phyloP scores from a whole-genome alignment of 768 basidiomycete species.

The Pilatotrama ljubarskyi region DNA sequence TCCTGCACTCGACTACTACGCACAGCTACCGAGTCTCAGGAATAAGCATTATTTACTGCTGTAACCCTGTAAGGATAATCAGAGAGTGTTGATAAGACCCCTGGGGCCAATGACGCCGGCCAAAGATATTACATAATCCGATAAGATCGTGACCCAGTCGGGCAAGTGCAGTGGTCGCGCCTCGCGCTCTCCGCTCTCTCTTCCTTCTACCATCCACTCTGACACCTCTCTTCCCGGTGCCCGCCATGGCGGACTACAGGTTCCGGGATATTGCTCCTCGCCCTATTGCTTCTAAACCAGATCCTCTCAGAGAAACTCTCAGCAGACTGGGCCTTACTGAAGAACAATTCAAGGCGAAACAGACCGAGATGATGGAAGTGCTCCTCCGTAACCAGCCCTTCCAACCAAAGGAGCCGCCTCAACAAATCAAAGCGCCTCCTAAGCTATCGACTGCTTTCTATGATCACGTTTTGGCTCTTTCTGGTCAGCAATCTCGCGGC shows the following conservation, averaged over 20 bases:
- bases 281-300: background rate
- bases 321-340: constrained; percentile 16
- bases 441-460: background rate
- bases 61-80: background rate
- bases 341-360: constrained; percentile 19
- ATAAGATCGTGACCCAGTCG: background rate
- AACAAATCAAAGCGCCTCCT: background rate
- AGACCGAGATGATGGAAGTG: constrained; percentile 10
- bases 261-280: background rate
- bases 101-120: background rate
- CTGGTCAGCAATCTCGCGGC: constrained; percentile 25
- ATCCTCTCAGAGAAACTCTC: constrained; percentile 10
- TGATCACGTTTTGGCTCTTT: background rate
- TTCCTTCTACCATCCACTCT: background rate
- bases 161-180: background rate
- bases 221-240: background rate
- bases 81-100: background rate
- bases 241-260: constrained; percentile 17
- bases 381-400: constrained; percentile 18
- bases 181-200: background rate
- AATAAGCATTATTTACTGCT: background rate
- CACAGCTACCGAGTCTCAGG: constrained; percentile 1
- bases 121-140: background rate
- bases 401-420: constrained; percentile 1
- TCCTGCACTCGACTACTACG: background rate